Conservation (phyloP, 208 protist genomes). For the Trypanosoma platydactyli region DNA sequence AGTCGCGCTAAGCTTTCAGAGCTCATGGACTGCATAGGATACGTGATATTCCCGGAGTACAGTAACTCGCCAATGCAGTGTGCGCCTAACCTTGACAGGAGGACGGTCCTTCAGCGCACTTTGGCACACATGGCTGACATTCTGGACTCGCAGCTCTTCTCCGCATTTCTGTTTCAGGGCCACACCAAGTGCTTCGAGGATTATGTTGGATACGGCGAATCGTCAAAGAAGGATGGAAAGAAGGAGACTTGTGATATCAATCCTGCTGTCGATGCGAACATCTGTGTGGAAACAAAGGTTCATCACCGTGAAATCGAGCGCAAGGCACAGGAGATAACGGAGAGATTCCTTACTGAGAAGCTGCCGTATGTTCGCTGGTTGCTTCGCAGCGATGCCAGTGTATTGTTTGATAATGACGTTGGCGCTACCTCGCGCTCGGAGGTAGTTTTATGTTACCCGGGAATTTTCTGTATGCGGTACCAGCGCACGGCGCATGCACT, state of each 20-base stretch:
- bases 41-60: conserved; percentile 61
- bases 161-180: conserved; percentile 56
- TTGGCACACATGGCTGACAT: conserved; percentile 56
- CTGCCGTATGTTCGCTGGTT: conserved; percentile 58
- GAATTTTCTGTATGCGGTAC: conserved; percentile 70
- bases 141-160: conserved; percentile 49
- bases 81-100: conserved; percentile 31
- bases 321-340: conserved; percentile 49
- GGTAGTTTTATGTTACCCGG: conserved; percentile 74
- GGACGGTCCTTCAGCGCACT: conserved; percentile 49
- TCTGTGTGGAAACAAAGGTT: conserved; percentile 22
- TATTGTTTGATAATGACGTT: conserved; percentile 55
- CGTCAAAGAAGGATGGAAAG: not conserved
- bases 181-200: conserved; percentile 30
- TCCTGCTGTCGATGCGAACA: not conserved
- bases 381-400: conserved; percentile 69
- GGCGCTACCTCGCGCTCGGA: conserved; percentile 64
- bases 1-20: conserved; percentile 42
- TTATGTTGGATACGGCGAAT: conserved; percentile 4
- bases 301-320: conserved; percentile 29
- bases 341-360: conserved; percentile 51
- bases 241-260: not conserved
- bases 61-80: conserved; percentile 35
- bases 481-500: conserved; percentile 73
- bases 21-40: conserved; percentile 54